A percentile compares a stretch with the other conserved stretches of the same genome.
Conservation (phyloP, 1,284 basidiomycete genomes). For the Phellopilus nigrolimitatus region DNA sequence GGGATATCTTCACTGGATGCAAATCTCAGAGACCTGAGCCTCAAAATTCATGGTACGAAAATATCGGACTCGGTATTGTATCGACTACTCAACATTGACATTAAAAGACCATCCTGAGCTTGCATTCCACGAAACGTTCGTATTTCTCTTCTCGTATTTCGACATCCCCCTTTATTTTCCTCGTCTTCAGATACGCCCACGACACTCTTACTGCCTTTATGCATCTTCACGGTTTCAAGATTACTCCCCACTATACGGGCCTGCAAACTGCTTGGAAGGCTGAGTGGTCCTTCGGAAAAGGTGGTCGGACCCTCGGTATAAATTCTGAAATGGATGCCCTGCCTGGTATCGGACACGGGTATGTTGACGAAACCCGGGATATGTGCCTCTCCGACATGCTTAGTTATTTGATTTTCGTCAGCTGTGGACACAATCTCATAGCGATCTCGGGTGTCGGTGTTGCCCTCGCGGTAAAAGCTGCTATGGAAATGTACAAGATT, state of each 20-base stretch:
- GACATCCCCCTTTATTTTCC: background rate
- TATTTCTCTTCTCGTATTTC: background rate
- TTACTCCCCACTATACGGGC: slow-evolving; percentile 27
- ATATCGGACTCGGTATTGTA: too few relatives aligned
- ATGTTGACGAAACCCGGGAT: background rate
- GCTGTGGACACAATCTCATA: slow-evolving; percentile 46
- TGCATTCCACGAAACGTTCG: slow-evolving; percentile 26
- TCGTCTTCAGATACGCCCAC: slow-evolving; percentile 26
- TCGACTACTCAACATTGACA: background rate
- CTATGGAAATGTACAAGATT: slow-evolving; percentile 35
- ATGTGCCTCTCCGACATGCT: too few relatives aligned
- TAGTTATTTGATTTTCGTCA: background rate
- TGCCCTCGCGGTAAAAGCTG: slow-evolving; percentile 34
- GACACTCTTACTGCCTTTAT: slow-evolving; percentile 30
- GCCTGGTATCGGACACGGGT: slow-evolving; percentile 38
- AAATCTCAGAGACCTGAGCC: slow-evolving; percentile 29
- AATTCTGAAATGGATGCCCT: slow-evolving; percentile 39
- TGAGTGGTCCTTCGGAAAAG: slow-evolving; percentile 28
- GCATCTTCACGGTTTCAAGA: slow-evolving; percentile 26
- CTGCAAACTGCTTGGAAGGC: slow-evolving; percentile 39
- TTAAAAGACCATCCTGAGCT: slow-evolving; percentile 28
- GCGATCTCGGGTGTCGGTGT: slow-evolving; percentile 42
- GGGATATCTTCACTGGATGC: slow-evolving; percentile 26
- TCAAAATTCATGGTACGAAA: slow-evolving; percentile 31
- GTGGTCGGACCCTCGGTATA: slow-evolving; percentile 29